Conservation (phyloP, 1,139 yeast genomes). For the Barnettozyma hawaiiensis region DNA sequence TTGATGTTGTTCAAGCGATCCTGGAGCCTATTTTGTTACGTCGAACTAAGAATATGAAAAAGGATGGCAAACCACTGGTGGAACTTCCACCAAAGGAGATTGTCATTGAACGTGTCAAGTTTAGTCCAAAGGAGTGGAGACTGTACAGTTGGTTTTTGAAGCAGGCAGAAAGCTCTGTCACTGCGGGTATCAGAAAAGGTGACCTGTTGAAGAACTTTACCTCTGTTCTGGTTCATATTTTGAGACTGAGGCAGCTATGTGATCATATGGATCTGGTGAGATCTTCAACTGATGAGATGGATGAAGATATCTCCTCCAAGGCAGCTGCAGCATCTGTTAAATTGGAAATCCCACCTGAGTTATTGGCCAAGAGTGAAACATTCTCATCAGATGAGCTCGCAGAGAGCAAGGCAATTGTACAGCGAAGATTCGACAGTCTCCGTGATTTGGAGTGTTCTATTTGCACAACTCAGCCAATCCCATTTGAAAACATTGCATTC, state of each 20-base stretch:
- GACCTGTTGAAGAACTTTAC: conserved; percentile 70
- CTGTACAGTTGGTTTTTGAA: conserved; percentile 68
- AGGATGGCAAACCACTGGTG: conserved; percentile 72
- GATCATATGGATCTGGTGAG: conserved; percentile 53
- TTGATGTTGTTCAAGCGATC: conserved; percentile 79
- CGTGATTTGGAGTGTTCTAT: conserved; percentile 74
- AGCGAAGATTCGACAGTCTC: conserved; percentile 34
- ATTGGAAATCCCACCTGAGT: conserved; percentile 27
- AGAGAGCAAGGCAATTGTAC: conserved; percentile 32
- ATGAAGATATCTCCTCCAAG: conserved; percentile 35
- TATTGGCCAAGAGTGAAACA: conserved; percentile 9
- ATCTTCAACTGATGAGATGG: conserved; percentile 26
- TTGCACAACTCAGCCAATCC: conserved; percentile 65
- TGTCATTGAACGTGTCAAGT: conserved; percentile 56
- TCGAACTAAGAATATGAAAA: conserved; percentile 83
- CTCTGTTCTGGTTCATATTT: conserved; percentile 74
- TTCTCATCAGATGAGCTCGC: conserved; percentile 26
- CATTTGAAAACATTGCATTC: conserved; percentile 49
- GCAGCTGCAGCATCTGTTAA: conserved; percentile 24
- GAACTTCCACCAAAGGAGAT: conserved; percentile 74
- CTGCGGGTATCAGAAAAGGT: conserved; percentile 58
- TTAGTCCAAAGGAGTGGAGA: conserved; percentile 59
- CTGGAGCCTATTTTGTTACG: conserved; percentile 79
- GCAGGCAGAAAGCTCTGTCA: conserved; percentile 63
- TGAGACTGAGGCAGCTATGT: conserved; percentile 82